phyloP scores from a whole-genome alignment of 139 green algal species.

The Raphidocelis subcapitata region DNA sequence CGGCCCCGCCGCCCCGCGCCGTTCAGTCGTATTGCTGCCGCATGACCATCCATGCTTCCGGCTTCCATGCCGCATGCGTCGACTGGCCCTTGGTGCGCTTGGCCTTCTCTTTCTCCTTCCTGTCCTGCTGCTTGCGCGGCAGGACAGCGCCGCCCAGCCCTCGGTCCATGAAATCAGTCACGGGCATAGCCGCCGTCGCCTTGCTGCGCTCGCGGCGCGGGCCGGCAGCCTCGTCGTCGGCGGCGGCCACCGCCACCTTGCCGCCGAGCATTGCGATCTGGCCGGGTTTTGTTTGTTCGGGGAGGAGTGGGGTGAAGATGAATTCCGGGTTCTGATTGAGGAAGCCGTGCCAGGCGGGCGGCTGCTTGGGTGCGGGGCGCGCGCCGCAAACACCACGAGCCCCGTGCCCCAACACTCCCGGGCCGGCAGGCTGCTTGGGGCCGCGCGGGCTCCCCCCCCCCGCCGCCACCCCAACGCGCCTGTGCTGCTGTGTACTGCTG shows the following conservation, averaged over 20 bases:
- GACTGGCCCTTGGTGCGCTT: constrained; percentile 83
- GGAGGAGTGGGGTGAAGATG: too few relatives aligned
- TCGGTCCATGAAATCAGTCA: constrained; percentile 63
- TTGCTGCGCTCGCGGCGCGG: not conserved
- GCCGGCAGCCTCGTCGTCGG: not conserved
- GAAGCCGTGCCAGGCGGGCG: too few relatives aligned
- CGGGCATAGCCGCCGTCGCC: constrained; percentile 46
- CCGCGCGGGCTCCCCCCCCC: not conserved
- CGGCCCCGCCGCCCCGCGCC: too few relatives aligned
- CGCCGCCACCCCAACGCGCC: constrained; percentile 7
- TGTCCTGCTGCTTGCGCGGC: constrained; percentile 59
- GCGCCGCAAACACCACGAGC: too few relatives aligned
- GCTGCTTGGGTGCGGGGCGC: too few relatives aligned
- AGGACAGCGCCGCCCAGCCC: constrained; percentile 54
- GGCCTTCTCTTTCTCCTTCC: constrained; percentile 89
- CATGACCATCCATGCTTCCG: too few relatives aligned
- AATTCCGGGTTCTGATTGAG: too few relatives aligned
- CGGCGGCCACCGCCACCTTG: constrained; percentile 11
- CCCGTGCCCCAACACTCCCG: too few relatives aligned
- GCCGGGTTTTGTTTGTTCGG: too few relatives aligned
- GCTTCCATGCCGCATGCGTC: constrained; percentile 76
- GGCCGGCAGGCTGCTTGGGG: not conserved
- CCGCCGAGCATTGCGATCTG: constrained; percentile 70
- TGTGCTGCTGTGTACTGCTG: constrained; percentile 49
- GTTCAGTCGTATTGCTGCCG: too few relatives aligned